Evolutionary conservation across 2,329 filamentous ascomycete genomes (phyloP), one percentile per base, ranked within the genome.

Genomic region (Septoria petroselini): DNA sequence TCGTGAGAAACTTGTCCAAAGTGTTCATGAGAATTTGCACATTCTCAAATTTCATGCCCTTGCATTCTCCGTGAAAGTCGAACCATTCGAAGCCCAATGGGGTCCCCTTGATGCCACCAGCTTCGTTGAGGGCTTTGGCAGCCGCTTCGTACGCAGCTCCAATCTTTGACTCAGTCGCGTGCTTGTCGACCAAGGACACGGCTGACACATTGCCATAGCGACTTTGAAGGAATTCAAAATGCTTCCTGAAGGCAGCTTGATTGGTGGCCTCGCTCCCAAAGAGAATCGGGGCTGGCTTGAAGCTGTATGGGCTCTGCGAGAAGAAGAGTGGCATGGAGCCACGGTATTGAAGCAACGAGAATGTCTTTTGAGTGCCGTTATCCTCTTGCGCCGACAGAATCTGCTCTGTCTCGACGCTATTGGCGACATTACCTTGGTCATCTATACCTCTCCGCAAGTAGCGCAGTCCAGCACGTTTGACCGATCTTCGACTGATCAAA

Each of bases 21-120:
- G 75, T 82, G 39, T 88, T 79, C 44, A 98, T 77, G 1, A 98
- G 77, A 21, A 85, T 75, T 49, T 83, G 86, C 9, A 97, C 91
- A 52, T 97, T 97, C 64, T 97, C 91, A 63, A 97, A 98, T 60
- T 89, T 94, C 91, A 98, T 96, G 0, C 93, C 93, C 12, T 89
- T 85, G 64, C 93, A 97, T 21, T 87, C 87, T 14, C 83, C 78
- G 67, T 97, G 93, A 62, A 98, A 98, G 65, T 98, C 93, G 62
- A 97, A 98, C 93, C 93, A 98, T 65, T 95, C 88, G 63, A 95
- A 94, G 0, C 75, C 78, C 9, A 93, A 70, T 7, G 74, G 67
- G 43, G 70, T 66, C 8, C 72, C 75, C 51, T 81, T 75, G 15
- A 76, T 66, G 3, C 76, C 74, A 5, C 75, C 75, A 34, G 79